Percentiles rank a stretch among this genome's conserved stretches.
These are phyloP conservation scores for Aspergillus terreus DNA, from an alignment of 2,329 filamentous ascomycete genomes.

Conservation along the genomic window DNA sequence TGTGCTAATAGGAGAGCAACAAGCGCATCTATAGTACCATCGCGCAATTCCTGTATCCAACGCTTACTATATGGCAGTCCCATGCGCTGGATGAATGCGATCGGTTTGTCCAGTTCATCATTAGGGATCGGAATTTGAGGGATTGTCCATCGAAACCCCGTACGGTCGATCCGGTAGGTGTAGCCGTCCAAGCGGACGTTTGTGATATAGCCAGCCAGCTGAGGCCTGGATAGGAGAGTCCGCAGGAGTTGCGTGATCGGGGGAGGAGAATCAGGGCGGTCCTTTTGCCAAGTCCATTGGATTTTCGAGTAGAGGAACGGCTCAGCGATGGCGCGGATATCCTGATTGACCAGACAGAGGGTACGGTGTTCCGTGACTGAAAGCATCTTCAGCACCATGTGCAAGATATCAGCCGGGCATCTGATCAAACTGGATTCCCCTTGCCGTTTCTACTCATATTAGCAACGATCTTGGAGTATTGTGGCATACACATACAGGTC, in stretches of 20 bases:
- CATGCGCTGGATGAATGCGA: slow-evolving; percentile 7
- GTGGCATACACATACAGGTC: neutral
- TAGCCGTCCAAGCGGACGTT: slow-evolving; percentile 8
- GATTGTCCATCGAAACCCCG: neutral
- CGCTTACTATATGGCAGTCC: slow-evolving; percentile 5
- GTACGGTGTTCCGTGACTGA: slow-evolving; percentile 10
- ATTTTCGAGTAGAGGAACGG: slow-evolving; percentile 18
- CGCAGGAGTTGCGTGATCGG: slow-evolving; percentile 14
- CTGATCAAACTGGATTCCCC: neutral
- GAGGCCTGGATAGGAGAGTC: slow-evolving; percentile 14
- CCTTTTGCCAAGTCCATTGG: slow-evolving; percentile 11
- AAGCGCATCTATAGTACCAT: slow-evolving; percentile 16
- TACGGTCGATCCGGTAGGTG: neutral
- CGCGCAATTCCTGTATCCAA: slow-evolving; percentile 15
- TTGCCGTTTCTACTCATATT: neutral
- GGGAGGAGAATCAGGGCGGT: neutral
- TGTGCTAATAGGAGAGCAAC: slow-evolving; percentile 17
- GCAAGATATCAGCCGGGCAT: slow-evolving; percentile 13
- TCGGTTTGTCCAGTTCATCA: slow-evolving; percentile 3
- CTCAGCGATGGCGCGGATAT: slow-evolving; percentile 12
- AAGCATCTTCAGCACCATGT: slow-evolving; percentile 14
- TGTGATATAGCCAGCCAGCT: slow-evolving; percentile 14
- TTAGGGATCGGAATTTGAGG: slow-evolving; percentile 5
- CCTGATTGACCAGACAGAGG: slow-evolving; percentile 13
- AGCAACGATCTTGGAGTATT: neutral